A percentile compares a stretch with the other conserved stretches of the same genome.
Evolutionary conservation across 495 filamentous ascomycete genomes (phyloP).

Genomic region (Pseudevernia furfuracea): DNA sequence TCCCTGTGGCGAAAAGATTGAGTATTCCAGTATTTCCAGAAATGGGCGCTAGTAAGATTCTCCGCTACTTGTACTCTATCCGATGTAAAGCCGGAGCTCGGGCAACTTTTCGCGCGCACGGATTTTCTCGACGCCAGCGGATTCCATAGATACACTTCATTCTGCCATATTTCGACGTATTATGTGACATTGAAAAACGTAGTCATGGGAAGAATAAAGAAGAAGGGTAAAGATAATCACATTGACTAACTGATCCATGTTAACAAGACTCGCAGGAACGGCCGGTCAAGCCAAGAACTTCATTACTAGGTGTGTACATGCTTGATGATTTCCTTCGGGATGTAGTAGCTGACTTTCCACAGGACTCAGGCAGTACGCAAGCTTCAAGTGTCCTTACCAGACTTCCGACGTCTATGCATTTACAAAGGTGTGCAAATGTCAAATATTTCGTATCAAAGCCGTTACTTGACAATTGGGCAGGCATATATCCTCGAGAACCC

Average conservation of each 20-base stretch:
- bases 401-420: constrained; percentile 96
- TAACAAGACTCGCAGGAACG: constrained; percentile 47
- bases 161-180: neutral
- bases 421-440: constrained; percentile 66
- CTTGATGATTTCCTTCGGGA: neutral
- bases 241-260: neutral
- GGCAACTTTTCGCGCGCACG: constrained; percentile 5
- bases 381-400: constrained; percentile 90
- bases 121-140: neutral
- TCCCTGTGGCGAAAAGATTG: too few species aligned
- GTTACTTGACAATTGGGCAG: constrained; percentile 29
- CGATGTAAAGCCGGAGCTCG: neutral
- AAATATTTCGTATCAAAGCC: neutral
- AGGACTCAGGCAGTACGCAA: constrained; percentile 94
- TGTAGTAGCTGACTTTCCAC: constrained; percentile 26
- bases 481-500: constrained; percentile 95
- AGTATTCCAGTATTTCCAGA: too few species aligned
- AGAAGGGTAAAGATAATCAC: constrained; percentile 31
- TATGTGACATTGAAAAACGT: too few species aligned
- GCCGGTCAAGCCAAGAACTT: constrained; percentile 96
- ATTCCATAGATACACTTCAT: neutral
- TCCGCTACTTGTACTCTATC: neutral
- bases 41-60: neutral
- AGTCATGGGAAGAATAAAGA: constrained; percentile 88
- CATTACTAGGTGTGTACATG: constrained; percentile 46